Conservation (phyloP, 805 yeast genomes). For the Pichia heedii region DNA sequence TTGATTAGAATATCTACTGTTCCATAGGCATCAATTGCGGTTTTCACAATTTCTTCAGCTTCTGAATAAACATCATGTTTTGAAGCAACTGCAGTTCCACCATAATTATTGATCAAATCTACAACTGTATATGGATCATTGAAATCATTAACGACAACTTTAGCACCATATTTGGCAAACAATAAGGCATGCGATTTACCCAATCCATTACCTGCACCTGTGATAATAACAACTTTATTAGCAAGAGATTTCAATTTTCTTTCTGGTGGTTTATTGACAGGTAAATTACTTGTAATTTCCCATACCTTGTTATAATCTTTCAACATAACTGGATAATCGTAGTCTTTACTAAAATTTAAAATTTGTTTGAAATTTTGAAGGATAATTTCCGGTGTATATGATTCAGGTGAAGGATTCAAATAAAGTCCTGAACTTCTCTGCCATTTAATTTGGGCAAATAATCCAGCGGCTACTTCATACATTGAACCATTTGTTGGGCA, state of each 20-base stretch:
- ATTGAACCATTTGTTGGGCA: constrained; percentile 61
- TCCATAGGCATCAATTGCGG: constrained; percentile 71
- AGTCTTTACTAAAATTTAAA: constrained; percentile 48
- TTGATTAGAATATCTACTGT: constrained; percentile 78
- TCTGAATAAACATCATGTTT: constrained; percentile 72
- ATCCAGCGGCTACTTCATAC: constrained; percentile 93
- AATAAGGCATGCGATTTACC: constrained; percentile 84
- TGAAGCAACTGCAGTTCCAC: constrained; percentile 72
- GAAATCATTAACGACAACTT: constrained; percentile 89
- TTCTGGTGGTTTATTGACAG: constrained; percentile 48
- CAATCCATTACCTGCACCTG: constrained; percentile 94
- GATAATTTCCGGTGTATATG: constrained; percentile 80
- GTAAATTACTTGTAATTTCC: constrained; percentile 41
- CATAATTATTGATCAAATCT: constrained; percentile 59
- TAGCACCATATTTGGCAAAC: constrained; percentile 88
- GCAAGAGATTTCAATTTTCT: constrained; percentile 49
- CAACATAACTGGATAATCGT: constrained; percentile 61
- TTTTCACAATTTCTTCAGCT: constrained; percentile 65
- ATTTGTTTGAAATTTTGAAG: constrained; percentile 58
- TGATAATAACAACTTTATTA: constrained; percentile 80
- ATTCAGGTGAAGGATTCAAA: constrained; percentile 59
- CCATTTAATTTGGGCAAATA: constrained; percentile 88
- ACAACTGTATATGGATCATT: constrained; percentile 67
- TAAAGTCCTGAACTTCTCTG: constrained; percentile 82
- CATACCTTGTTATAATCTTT: constrained; percentile 62